phyloP scores from a whole-genome alignment of 1,284 basidiomycete genomes.

The Somion occarium region DNA sequence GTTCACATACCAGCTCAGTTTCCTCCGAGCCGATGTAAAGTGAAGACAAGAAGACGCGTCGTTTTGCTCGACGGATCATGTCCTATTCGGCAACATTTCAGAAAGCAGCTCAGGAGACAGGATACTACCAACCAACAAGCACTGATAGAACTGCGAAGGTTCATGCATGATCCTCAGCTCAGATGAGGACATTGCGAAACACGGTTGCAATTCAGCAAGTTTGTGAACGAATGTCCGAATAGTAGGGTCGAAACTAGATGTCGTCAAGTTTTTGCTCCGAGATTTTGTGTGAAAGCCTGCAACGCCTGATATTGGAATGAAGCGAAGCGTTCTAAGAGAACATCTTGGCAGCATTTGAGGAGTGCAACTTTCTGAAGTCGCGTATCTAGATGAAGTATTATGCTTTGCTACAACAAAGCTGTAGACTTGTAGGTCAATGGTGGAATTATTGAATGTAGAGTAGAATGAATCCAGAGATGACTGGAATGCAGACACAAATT shows the following conservation, averaged over 20 bases:
- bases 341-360: neutral
- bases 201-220: constrained; percentile 33
- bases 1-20: constrained; percentile 27
- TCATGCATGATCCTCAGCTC: constrained; percentile 32
- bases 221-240: constrained; percentile 22
- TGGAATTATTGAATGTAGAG: too few relatives aligned
- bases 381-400: neutral
- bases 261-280: neutral
- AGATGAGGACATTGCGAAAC: constrained; percentile 29
- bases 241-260: constrained; percentile 6
- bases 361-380: neutral
- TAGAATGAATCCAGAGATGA: too few relatives aligned
- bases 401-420: too few relatives aligned
- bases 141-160: constrained; percentile 35
- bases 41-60: constrained; percentile 83
- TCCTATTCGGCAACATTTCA: constrained; percentile 36
- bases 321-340: neutral
- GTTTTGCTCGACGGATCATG: constrained; percentile 69
- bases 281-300: neutral
- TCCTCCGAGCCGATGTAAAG: constrained; percentile 35
- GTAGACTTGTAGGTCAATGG: too few relatives aligned
- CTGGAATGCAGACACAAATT: too few relatives aligned
- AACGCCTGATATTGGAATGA: neutral
- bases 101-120: neutral
- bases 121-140: constrained; percentile 30